phyloP scores from a whole-genome alignment of 139 green algal genomes.

The Micractinium conductrix region DNA sequence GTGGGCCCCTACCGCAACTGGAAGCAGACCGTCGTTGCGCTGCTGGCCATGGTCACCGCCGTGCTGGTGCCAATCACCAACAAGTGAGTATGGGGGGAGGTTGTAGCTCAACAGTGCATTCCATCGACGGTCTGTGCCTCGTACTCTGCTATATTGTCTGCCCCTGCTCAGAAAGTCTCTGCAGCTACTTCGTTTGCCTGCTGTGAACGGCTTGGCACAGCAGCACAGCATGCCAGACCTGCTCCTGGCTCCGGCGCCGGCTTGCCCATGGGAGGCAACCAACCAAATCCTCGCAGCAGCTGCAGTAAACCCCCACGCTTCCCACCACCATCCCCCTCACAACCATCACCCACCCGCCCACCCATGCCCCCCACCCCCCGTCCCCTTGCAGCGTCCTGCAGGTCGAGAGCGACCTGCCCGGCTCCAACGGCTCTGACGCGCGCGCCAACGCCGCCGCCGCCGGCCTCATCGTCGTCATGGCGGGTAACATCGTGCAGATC shows the following conservation, averaged over 20 bases:
- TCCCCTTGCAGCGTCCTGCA: not conserved
- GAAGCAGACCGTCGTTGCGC: not conserved
- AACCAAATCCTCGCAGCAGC: not conserved
- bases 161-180: not conserved
- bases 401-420: not conserved
- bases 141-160: not conserved
- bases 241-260: too few relatives aligned
- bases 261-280: too few relatives aligned
- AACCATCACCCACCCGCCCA: too few relatives aligned
- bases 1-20: constrained; percentile 12
- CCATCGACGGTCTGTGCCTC: too few relatives aligned
- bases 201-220: too few relatives aligned
- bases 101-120: not conserved
- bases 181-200: not conserved
- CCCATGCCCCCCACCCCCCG: not conserved
- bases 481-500: not conserved
- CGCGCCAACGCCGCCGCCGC: not conserved
- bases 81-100: not conserved
- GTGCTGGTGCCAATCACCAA: constrained; percentile 12
- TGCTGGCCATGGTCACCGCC: not conserved
- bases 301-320: not conserved
- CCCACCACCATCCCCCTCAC: too few relatives aligned
- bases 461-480: not conserved
- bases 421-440: constrained; percentile 2
- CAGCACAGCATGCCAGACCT: too few relatives aligned